A percentile compares a stretch with the other conserved stretches of the same genome.
Evolutionary conservation across 169 alveolate genomes (phyloP).

Genomic region (Plasmodium gallinaceum): DNA sequence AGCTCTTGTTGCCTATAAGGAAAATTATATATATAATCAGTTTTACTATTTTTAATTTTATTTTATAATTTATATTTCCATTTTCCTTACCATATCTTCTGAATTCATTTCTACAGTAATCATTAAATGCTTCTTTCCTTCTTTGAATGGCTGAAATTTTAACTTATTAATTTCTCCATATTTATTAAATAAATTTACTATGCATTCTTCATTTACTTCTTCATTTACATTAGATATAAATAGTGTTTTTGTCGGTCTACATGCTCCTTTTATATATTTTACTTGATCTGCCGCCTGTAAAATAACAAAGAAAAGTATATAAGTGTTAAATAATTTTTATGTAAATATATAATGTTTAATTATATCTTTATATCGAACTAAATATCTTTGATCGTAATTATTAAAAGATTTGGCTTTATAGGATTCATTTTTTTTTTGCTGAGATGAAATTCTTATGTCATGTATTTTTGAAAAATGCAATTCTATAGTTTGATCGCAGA

Average conservation of each 20-base stretch:
- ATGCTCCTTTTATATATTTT: conserved; percentile 82
- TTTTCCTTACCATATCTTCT: conserved; percentile 45
- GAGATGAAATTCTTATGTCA: conserved; percentile 78
- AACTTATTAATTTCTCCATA: conserved; percentile 76
- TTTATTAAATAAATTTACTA: conserved; percentile 62
- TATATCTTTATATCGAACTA: conserved; percentile 21
- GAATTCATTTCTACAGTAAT: conserved; percentile 51
- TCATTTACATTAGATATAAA: conserved; percentile 81
- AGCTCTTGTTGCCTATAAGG: conserved; percentile 80
- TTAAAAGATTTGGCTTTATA: conserved; percentile 55
- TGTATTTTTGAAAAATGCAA: conserved; percentile 78
- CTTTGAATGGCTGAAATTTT: conserved; percentile 51
- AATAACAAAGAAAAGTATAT: neutral
- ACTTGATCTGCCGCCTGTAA: conserved; percentile 77
- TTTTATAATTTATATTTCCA: neutral
- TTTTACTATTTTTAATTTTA: neutral
- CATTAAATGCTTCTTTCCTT: conserved; percentile 52
- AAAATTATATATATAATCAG: neutral
- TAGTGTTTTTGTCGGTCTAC: conserved; percentile 81
- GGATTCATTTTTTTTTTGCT: conserved; percentile 36
- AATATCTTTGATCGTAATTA: conserved; percentile 63
- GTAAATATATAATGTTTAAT: neutral
- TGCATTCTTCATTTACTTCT: conserved; percentile 78
- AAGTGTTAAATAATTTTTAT: too few species aligned
- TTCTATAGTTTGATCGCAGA: conserved; percentile 75